These are phyloP conservation scores for Endoconidiophora polonica DNA, from an alignment of 2,329 filamentous ascomycete genomes.

Conservation along the genomic window DNA sequence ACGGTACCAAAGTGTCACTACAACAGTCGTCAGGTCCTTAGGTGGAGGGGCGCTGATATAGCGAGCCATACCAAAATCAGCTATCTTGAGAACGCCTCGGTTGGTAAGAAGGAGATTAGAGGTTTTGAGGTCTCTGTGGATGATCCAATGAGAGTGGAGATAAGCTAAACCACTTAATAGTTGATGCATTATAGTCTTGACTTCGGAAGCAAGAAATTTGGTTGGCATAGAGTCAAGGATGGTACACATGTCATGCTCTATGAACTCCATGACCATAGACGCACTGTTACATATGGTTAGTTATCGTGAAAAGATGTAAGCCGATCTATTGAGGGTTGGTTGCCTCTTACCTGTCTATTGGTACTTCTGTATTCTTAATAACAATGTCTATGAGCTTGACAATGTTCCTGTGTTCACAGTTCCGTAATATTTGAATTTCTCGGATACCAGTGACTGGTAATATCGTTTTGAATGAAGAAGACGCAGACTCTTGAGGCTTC, in stretches of 20 bases:
- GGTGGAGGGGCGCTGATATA: conserved; percentile 65
- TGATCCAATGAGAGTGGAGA: conserved; percentile 77
- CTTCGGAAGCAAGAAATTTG: conserved; percentile 80
- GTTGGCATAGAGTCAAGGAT: conserved; percentile 88
- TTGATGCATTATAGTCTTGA: conserved; percentile 78
- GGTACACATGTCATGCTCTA: conserved; percentile 91
- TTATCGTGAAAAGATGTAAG: not conserved
- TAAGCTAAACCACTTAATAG: conserved; percentile 66
- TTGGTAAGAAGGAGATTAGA: conserved; percentile 92
- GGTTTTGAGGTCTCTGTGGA: conserved; percentile 87
- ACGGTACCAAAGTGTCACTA: conserved; percentile 95
- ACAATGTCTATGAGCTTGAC: conserved; percentile 73
- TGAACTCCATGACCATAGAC: conserved; percentile 90
- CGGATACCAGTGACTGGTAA: conserved; percentile 83
- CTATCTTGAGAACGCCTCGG: conserved; percentile 83
- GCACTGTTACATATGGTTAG: conserved; percentile 35
- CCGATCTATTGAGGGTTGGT: not conserved
- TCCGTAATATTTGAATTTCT: conserved; percentile 81
- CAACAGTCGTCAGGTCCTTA: conserved; percentile 69
- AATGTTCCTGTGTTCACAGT: conserved; percentile 67
- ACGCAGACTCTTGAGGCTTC: conserved; percentile 56
- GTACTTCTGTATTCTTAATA: conserved; percentile 44
- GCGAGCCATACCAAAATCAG: conserved; percentile 95
- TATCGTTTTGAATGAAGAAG: conserved; percentile 19
- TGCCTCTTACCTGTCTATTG: conserved; percentile 33